Percentiles rank a stretch among this genome's conserved stretches.
phyloP scores from a whole-genome alignment of 1,139 yeast genomes.

The Yamadazyma spencermartinsiae region DNA sequence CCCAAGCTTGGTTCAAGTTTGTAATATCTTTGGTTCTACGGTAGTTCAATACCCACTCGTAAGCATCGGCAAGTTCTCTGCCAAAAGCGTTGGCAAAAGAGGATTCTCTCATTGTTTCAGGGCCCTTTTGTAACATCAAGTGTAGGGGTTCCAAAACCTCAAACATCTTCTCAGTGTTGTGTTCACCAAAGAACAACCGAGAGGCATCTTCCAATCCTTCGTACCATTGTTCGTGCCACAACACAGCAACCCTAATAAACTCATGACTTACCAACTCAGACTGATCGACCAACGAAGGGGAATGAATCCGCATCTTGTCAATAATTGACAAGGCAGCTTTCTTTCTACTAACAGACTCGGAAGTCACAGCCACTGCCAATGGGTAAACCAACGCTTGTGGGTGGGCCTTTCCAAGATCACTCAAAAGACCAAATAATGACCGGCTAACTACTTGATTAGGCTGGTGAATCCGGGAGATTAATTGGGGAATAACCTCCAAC shows the following conservation, averaged over 20 bases:
- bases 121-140: slow-evolving; percentile 77
- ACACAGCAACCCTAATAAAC: slow-evolving; percentile 87
- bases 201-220: slow-evolving; percentile 98
- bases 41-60: slow-evolving; percentile 88
- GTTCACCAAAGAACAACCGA: slow-evolving; percentile 89
- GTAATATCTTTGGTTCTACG: slow-evolving; percentile 83
- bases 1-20: slow-evolving; percentile 97
- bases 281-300: slow-evolving; percentile 82
- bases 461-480: slow-evolving; percentile 94
- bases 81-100: slow-evolving; percentile 95
- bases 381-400: slow-evolving; percentile 98
- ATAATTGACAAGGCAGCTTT: slow-evolving; percentile 89
- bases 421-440: slow-evolving; percentile 73
- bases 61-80: slow-evolving; percentile 87
- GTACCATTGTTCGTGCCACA: slow-evolving; percentile 99
- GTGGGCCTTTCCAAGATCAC: slow-evolving; percentile 91
- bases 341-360: slow-evolving; percentile 87
- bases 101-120: slow-evolving; percentile 89
- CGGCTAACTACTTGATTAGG: slow-evolving; percentile 84
- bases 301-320: slow-evolving; percentile 88
- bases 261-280: slow-evolving; percentile 94
- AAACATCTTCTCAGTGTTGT: slow-evolving; percentile 92
- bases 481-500: slow-evolving; percentile 94
- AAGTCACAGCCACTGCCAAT: slow-evolving; percentile 91
- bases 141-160: slow-evolving; percentile 89